Percentiles rank a stretch among this genome's conserved stretches.
Conservation (phyloP, 768 basidiomycete species). For the Phaeotremella skinneri region DNA sequence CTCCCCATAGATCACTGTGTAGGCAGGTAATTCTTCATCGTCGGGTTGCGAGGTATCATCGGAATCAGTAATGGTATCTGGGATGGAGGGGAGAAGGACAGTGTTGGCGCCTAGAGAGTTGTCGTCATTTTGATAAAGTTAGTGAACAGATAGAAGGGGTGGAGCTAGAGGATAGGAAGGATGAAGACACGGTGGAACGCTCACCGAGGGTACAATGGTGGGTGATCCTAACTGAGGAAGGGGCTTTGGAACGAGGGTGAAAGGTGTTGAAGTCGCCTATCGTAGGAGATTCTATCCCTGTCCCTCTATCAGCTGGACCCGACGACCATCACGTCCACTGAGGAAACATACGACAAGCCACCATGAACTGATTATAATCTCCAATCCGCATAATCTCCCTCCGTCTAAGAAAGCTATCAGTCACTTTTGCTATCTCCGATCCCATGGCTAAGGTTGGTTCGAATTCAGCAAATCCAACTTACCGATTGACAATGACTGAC, state of each 20-base stretch:
- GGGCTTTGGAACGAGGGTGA: constrained; percentile 75
- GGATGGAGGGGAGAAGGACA: constrained; percentile 16
- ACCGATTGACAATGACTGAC: constrained; percentile 86
- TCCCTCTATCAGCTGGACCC: not conserved
- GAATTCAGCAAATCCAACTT: constrained; percentile 4
- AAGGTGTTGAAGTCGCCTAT: constrained; percentile 85
- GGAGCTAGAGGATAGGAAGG: not conserved
- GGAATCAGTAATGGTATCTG: not conserved
- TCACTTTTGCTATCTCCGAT: constrained; percentile 46
- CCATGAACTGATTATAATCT: constrained; percentile 89
- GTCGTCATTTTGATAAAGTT: not conserved
- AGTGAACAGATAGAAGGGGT: not conserved
- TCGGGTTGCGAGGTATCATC: constrained; percentile 65
- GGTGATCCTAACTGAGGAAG: constrained; percentile 74
- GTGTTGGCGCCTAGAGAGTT: constrained; percentile 25
- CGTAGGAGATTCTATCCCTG: constrained; percentile 81
- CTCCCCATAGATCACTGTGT: constrained; percentile 79
- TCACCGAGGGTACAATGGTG: constrained; percentile 76
- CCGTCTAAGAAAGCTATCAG: constrained; percentile 12
- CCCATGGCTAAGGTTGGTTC: not conserved
- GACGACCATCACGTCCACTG: constrained; percentile 2
- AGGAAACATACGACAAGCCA: constrained; percentile 73
- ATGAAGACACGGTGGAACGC: constrained; percentile 8
- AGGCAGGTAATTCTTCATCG: too few relatives aligned
- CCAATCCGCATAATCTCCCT: constrained; percentile 92